phyloP scores from a whole-genome alignment of 106 monocot genomes.

The Chionographis japonica region DNA sequence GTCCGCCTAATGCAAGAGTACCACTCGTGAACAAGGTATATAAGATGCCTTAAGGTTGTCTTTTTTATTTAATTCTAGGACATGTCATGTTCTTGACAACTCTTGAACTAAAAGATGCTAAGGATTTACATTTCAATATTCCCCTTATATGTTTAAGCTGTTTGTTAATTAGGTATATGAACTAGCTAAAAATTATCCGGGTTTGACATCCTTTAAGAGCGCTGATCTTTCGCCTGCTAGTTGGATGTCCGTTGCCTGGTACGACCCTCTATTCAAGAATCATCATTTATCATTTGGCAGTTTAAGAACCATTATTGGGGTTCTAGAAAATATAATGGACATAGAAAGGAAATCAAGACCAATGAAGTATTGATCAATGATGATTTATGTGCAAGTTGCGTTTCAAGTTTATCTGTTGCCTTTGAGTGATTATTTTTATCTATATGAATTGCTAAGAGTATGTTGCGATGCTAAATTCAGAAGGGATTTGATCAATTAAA shows the following conservation, averaged over 20 bases:
- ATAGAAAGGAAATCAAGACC: no score
- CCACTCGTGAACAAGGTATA: constrained; percentile 36
- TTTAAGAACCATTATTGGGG: no score
- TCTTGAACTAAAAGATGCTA: no score
- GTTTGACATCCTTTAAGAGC: constrained; percentile 59
- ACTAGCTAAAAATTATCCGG: constrained; percentile 46
- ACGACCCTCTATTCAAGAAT: constrained; percentile 6
- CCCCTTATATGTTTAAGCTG: background rate
- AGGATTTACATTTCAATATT: no score
- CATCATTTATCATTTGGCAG: no score
- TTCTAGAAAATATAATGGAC: no score
- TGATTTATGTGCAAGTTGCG: no score
- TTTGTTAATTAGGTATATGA: constrained; percentile 29
- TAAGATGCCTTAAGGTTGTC: background rate
- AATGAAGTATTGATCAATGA: no score
- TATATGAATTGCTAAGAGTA: no score
- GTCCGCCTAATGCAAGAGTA: constrained; percentile 19
- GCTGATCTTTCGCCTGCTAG: constrained; percentile 79
- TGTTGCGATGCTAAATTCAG: no score
- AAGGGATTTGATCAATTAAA: background rate
- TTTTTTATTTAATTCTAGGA: background rate
- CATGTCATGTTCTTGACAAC: background rate
- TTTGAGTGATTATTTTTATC: no score
- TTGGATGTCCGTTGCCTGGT: constrained; percentile 93
- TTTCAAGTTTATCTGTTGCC: no score